A percentile compares a stretch with the other conserved stretches of the same genome.
These are phyloP conservation scores for Rhipidocladum racemiflorum DNA, from an alignment of 176 grass and related monocot species.

Conservation along the genomic window DNA sequence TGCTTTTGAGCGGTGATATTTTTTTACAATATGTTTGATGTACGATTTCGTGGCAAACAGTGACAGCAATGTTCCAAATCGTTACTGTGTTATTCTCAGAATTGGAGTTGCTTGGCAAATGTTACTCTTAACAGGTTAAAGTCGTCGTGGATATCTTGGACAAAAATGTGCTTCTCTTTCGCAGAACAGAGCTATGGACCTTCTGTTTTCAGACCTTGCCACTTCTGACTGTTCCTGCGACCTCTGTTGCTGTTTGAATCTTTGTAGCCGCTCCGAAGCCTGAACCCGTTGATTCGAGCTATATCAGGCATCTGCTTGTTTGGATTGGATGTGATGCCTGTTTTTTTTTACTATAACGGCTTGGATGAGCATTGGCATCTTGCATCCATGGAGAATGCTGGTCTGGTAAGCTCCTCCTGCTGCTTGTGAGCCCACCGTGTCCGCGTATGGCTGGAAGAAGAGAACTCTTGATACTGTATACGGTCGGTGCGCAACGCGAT, in stretches of 20 bases:
- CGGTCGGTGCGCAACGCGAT: no score
- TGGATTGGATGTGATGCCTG: background rate
- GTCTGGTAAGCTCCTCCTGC: background rate
- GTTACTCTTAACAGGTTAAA: background rate
- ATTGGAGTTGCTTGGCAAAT: background rate
- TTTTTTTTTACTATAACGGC: background rate
- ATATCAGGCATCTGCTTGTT: background rate
- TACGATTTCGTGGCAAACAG: background rate
- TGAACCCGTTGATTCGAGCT: background rate
- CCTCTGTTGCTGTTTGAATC: background rate
- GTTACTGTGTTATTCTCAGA: background rate
- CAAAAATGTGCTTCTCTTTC: background rate
- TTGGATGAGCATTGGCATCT: background rate
- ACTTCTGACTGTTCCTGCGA: background rate
- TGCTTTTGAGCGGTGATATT: background rate
- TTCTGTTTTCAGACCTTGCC: no score
- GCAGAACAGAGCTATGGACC: background rate
- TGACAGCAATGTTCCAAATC: background rate
- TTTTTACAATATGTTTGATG: conserved; percentile 22
- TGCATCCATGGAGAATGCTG: background rate
- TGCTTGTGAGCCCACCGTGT: background rate
- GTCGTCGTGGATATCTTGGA: background rate
- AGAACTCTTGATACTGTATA: no score
- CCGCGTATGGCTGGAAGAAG: no score
- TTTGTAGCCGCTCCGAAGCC: background rate